phyloP scores from a whole-genome alignment of 345 rosid genomes.

The Aurinia saxatilis region DNA sequence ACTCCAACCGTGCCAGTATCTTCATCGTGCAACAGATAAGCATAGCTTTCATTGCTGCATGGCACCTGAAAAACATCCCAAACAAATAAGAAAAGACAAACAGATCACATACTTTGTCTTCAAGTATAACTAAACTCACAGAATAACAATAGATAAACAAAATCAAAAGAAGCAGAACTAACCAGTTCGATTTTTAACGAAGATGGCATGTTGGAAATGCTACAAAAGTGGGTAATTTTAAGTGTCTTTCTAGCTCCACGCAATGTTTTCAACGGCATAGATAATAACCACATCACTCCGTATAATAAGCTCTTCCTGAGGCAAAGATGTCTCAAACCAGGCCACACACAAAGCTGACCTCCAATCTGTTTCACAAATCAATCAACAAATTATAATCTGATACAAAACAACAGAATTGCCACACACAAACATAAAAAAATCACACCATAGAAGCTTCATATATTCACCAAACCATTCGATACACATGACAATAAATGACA shows the following conservation, averaged over 20 bases:
- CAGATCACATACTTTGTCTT: not conserved
- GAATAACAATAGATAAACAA: no score
- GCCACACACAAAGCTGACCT: constrained; percentile 72
- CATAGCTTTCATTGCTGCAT: constrained; percentile 82
- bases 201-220: constrained; percentile 59
- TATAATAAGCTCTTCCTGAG: constrained; percentile 76
- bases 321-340: constrained; percentile 75
- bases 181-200: constrained; percentile 93
- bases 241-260: constrained; percentile 88
- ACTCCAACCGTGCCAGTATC: constrained; percentile 99
- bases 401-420: not conserved
- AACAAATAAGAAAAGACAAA: not conserved
- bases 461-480: not conserved
- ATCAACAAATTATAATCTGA: constrained; percentile 6
- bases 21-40: constrained; percentile 86
- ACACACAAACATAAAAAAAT: not conserved
- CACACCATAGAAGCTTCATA: not conserved
- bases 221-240: constrained; percentile 82
- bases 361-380: constrained; percentile 42
- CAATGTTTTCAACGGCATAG: constrained; percentile 83
- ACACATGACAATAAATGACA: not conserved
- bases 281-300: constrained; percentile 67
- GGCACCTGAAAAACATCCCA: constrained; percentile 55
- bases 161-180: constrained; percentile 22
- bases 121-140: no score